Conservation (phyloP, 2,329 filamentous ascomycete species). For the Hortaea sp. region DNA sequence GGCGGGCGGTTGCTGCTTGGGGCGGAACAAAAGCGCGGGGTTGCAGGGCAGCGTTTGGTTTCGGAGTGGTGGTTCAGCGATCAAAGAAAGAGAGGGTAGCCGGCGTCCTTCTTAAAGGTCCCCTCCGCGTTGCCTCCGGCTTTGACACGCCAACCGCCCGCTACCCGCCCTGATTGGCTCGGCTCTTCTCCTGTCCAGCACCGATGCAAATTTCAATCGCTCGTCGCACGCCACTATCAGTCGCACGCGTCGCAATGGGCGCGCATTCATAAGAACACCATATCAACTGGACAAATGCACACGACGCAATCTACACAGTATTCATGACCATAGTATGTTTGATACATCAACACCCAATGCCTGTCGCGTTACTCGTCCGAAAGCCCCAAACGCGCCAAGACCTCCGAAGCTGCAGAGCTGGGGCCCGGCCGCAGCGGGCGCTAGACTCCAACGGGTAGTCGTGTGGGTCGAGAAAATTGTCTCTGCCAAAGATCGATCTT, state of each 20-base stretch:
- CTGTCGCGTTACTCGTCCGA: too few species aligned
- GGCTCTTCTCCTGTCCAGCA: not conserved
- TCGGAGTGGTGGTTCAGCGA: not conserved
- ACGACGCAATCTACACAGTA: too few species aligned
- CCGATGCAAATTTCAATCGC: not conserved
- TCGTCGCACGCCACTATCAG: not conserved
- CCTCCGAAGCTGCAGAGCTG: not conserved
- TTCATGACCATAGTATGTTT: too few species aligned
- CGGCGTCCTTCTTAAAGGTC: not conserved
- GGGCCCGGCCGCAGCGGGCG: not conserved
- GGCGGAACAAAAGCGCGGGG: not conserved
- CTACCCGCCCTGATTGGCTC: constrained; percentile 2
- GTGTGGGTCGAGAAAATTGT: not conserved
- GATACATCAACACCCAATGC: too few species aligned
- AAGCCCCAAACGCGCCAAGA: not conserved
- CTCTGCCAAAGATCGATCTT: not conserved
- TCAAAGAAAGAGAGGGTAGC: not conserved
- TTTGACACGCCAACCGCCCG: not conserved
- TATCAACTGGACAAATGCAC: too few species aligned
- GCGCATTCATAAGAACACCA: too few species aligned
- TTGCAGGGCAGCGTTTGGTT: not conserved
- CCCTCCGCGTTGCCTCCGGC: not conserved
- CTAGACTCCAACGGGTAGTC: not conserved
- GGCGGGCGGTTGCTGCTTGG: not conserved
- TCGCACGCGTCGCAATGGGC: too few species aligned